Conservation (phyloP, 345 rosid species). For the Lepidium sativum region DNA sequence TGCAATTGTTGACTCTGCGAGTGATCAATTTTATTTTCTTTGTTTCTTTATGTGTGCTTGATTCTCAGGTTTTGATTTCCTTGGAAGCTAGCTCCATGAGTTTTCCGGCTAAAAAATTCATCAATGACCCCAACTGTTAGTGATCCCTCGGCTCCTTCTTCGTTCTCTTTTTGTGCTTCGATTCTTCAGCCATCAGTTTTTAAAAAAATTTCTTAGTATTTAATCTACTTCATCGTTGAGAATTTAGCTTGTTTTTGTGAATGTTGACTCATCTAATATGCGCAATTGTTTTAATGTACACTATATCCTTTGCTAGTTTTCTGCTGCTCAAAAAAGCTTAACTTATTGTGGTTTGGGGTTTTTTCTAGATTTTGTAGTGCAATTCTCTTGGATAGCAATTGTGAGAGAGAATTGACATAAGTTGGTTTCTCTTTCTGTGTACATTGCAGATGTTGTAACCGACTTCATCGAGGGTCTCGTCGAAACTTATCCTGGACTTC, state of each 20-base stretch:
- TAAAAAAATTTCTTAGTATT: too few relatives aligned
- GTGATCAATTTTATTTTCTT: not conserved
- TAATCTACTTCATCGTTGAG: not conserved
- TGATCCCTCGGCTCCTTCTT: constrained; percentile 16
- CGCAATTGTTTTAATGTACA: not conserved
- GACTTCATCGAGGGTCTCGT: constrained; percentile 83
- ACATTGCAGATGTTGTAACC: constrained; percentile 63
- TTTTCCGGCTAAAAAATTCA: constrained; percentile 66
- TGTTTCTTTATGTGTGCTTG: not conserved
- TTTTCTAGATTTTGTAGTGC: not conserved
- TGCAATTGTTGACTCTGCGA: constrained; percentile 8
- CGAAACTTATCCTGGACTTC: constrained; percentile 73
- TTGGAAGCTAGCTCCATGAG: constrained; percentile 37
- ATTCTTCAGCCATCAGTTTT: not conserved
- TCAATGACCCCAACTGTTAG: constrained; percentile 66
- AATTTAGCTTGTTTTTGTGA: not conserved
- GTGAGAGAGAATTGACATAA: not conserved
- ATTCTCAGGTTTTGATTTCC: not conserved
- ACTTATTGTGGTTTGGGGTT: not conserved
- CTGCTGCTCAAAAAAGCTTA: not conserved
- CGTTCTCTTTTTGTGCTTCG: not conserved
- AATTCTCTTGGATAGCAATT: not conserved
- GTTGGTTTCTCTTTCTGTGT: not conserved
- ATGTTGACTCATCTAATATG: not conserved
- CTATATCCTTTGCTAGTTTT: not conserved